These are phyloP conservation scores for Crotalaria pallida DNA, from an alignment of 306 rosid species.

Conservation along the genomic window DNA sequence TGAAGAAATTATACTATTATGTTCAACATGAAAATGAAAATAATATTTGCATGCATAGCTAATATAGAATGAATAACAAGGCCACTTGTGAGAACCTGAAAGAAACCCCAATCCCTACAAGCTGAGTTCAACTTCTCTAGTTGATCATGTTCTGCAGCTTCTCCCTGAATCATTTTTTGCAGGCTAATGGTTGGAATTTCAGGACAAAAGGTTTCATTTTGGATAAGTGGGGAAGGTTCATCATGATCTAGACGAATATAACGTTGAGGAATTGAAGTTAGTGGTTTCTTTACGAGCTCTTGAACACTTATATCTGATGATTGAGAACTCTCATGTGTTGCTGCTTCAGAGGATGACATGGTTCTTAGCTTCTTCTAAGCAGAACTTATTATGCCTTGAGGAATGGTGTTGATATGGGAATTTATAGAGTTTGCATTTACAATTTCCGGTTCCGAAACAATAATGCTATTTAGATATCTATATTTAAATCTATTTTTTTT, in stretches of 20 bases:
- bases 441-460: too few species aligned
- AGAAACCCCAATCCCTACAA: conserved; percentile 65
- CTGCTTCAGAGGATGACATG: not conserved
- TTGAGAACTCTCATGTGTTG: not conserved
- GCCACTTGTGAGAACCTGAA: conserved; percentile 41
- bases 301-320: not conserved
- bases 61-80: not conserved
- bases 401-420: too few species aligned
- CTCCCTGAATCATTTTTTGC: conserved; percentile 13
- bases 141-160: conserved; percentile 24
- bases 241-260: conserved; percentile 23
- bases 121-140: conserved; percentile 44
- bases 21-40: not conserved
- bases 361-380: not conserved
- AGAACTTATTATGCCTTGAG: too few species aligned
- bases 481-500: too few species aligned
- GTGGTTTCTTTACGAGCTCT: conserved; percentile 16
- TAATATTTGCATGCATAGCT: too few species aligned
- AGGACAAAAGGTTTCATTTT: not conserved
- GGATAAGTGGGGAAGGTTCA: conserved; percentile 5
- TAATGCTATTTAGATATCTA: too few species aligned
- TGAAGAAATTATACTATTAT: not conserved
- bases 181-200: conserved; percentile 43
- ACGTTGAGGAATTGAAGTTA: conserved; percentile 25
- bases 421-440: too few species aligned